Evolutionary conservation across 2,329 filamentous ascomycete species (phyloP).

Genomic region (Aureobasidium vineae): DNA sequence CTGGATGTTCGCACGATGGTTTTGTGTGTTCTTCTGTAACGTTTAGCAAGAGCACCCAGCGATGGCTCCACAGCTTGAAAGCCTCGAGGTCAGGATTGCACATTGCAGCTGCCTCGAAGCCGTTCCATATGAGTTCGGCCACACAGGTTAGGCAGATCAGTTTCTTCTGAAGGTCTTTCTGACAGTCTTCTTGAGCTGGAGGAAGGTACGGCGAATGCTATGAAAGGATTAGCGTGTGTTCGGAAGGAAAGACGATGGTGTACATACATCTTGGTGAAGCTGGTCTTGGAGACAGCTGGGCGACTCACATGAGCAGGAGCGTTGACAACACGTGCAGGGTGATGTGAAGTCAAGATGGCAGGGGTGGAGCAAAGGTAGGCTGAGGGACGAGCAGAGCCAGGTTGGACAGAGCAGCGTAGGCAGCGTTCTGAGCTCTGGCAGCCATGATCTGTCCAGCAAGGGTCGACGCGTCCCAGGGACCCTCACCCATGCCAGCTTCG

Average conservation of each 20-base stretch:
- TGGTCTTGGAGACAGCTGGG: background rate
- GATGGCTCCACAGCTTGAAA: background rate
- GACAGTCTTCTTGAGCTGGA: background rate
- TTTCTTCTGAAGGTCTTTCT: background rate
- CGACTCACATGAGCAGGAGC: background rate
- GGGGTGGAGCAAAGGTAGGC: slow-evolving; percentile 1
- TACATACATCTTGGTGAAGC: background rate
- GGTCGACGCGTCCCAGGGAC: background rate
- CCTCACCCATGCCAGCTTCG: background rate
- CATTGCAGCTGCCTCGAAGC: background rate
- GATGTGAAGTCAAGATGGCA: background rate
- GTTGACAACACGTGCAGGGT: background rate
- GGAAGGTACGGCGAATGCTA: background rate
- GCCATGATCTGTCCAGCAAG: background rate
- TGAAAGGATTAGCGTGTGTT: background rate
- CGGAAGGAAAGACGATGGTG: too few species aligned
- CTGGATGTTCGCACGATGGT: background rate
- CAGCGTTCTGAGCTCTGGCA: slow-evolving; percentile 9
- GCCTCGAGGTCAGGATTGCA: background rate
- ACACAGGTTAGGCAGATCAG: background rate
- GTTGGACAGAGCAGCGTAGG: background rate
- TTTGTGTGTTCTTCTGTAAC: background rate
- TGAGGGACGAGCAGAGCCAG: background rate
- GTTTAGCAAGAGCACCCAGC: background rate
- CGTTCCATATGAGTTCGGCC: background rate